These are phyloP conservation scores for Clitoria ternatea DNA, from an alignment of 306 rosid species.

Conservation along the genomic window DNA sequence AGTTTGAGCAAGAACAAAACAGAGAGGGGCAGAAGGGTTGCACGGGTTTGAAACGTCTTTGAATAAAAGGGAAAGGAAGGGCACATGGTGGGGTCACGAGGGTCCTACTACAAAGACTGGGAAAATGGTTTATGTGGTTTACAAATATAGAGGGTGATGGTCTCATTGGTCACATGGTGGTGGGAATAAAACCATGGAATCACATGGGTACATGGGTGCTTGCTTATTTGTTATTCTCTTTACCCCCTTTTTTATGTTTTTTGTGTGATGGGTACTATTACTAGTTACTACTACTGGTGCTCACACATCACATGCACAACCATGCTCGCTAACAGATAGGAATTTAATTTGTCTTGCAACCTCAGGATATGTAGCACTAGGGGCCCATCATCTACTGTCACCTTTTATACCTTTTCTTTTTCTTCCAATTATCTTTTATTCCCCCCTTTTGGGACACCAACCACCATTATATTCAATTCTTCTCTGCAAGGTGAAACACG, in stretches of 20 bases:
- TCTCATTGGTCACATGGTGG: slow-evolving; percentile 70
- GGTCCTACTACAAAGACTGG: slow-evolving; percentile 28
- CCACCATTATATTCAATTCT: slow-evolving; percentile 28
- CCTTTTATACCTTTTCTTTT: slow-evolving; percentile 16
- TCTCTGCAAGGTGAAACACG: slow-evolving; percentile 24
- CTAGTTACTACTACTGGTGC: slow-evolving; percentile 10
- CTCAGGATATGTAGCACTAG: slow-evolving; percentile 18
- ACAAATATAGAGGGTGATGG: slow-evolving; percentile 23
- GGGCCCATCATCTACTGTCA: slow-evolving; percentile 42
- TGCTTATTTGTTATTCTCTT: slow-evolving; percentile 24
- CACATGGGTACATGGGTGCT: slow-evolving; percentile 47
- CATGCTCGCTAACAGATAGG: slow-evolving; percentile 28
- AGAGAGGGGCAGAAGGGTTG: slow-evolving; percentile 24
- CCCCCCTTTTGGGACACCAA: slow-evolving; percentile 24
- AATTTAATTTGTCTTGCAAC: slow-evolving; percentile 38
- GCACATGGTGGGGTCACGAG: slow-evolving; percentile 28
- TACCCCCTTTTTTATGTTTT: slow-evolving; percentile 24
- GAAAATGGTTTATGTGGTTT: slow-evolving; percentile 34
- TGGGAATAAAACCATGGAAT: slow-evolving; percentile 55
- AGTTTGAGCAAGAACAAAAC: slow-evolving; percentile 24
- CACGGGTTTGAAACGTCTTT: slow-evolving; percentile 34
- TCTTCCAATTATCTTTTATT: slow-evolving; percentile 7
- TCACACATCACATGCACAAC: slow-evolving; percentile 50
- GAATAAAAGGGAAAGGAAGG: slow-evolving; percentile 24
- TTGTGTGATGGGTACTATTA: slow-evolving; percentile 34